phyloP scores from a whole-genome alignment of 2,329 filamentous ascomycete species.

The Calonectria multiphialidica region DNA sequence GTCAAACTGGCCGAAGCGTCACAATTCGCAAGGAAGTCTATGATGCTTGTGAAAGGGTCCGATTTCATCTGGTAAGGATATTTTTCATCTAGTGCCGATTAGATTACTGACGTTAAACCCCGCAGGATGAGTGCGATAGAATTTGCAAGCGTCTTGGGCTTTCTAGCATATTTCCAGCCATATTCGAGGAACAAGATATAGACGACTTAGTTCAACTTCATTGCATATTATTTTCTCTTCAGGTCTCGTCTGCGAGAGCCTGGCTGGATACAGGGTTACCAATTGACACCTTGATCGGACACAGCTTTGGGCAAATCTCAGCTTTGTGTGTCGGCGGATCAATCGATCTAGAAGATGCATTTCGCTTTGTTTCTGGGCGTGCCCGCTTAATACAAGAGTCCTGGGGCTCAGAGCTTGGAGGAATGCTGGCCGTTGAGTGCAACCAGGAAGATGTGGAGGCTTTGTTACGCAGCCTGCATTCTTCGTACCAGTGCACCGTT shows the following conservation, averaged over 20 bases:
- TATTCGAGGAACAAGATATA: not conserved
- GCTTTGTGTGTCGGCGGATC: not conserved
- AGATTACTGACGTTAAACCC: not conserved
- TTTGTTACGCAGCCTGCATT: not conserved
- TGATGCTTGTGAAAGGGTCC: not conserved
- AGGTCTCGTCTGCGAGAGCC: not conserved
- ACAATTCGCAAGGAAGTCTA: not conserved
- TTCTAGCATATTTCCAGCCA: not conserved
- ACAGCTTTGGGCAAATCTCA: not conserved
- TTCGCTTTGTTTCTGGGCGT: not conserved
- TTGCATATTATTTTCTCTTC: not conserved
- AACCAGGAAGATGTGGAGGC: not conserved
- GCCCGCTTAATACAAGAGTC: not conserved
- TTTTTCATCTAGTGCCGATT: not conserved
- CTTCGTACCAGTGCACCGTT: not conserved
- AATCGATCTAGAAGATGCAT: not conserved
- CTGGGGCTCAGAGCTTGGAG: not conserved
- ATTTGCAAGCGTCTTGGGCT: not conserved
- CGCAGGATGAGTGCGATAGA: not conserved
- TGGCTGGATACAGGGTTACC: not conserved
- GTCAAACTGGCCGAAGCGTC: not conserved
- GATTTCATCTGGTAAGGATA: not conserved
- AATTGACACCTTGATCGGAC: not conserved
- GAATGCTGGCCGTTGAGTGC: not conserved
- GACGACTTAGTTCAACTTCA: not conserved